Percentiles rank a stretch among this genome's conserved stretches.
These are phyloP conservation scores for Leccinum fuscescens DNA, from an alignment of 1,284 basidiomycete genomes.

Conservation along the genomic window DNA sequence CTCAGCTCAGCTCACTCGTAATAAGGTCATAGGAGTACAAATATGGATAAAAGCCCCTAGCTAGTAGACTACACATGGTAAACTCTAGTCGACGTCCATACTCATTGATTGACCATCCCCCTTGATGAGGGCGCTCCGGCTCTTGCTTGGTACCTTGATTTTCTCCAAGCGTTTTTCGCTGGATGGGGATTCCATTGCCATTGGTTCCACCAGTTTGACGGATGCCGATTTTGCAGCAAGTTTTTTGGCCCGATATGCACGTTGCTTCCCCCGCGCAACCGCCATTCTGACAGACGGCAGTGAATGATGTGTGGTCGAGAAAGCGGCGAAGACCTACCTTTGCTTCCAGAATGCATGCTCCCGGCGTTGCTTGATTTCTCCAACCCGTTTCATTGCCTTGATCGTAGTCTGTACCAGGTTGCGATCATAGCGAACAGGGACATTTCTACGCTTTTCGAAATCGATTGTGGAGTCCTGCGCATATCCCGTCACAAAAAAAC, in stretches of 20 bases:
- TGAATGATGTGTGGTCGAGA: slow-evolving; percentile 3
- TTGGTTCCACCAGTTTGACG: slow-evolving; percentile 73
- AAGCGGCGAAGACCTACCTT: slow-evolving; percentile 51
- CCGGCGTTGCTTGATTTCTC: slow-evolving; percentile 88
- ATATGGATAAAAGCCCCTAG: slow-evolving; percentile 19
- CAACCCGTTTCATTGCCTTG: slow-evolving; percentile 94
- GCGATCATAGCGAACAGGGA: slow-evolving; percentile 97
- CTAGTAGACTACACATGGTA: not conserved
- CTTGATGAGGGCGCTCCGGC: slow-evolving; percentile 69
- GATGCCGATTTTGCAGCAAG: slow-evolving; percentile 56
- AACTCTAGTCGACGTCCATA: slow-evolving; percentile 71
- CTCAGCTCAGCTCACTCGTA: not conserved
- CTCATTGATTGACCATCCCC: slow-evolving; percentile 78
- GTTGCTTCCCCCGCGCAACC: slow-evolving; percentile 68
- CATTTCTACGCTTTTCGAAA: slow-evolving; percentile 98
- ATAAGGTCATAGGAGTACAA: slow-evolving; percentile 13
- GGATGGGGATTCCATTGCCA: slow-evolving; percentile 43
- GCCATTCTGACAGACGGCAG: slow-evolving; percentile 64
- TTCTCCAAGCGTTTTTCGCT: slow-evolving; percentile 65
- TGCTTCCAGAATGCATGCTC: slow-evolving; percentile 98
- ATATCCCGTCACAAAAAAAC: not conserved
- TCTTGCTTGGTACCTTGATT: slow-evolving; percentile 73
- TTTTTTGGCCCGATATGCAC: slow-evolving; percentile 65
- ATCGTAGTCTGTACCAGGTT: slow-evolving; percentile 93
- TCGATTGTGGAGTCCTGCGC: slow-evolving; percentile 94